Conservation (phyloP, 345 rosid genomes). For the Corchorus olitorius region DNA sequence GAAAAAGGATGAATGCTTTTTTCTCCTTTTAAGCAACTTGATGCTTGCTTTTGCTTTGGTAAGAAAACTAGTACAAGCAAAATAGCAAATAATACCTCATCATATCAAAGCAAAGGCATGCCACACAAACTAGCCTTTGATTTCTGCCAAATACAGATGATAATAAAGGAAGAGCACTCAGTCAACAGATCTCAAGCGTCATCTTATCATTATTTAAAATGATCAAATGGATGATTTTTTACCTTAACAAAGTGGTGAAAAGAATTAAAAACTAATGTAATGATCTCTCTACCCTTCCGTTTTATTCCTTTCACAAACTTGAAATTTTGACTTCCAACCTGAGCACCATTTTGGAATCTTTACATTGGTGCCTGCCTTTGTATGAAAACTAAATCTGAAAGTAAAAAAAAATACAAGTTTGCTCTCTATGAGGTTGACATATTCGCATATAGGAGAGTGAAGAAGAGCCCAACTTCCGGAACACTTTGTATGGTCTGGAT, state of each 20-base stretch:
- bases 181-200: background rate
- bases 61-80: no score
- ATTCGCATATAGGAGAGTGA: conserved; percentile 76
- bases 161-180: background rate
- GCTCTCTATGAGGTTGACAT: conserved; percentile 46
- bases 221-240: background rate
- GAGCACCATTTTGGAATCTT: conserved; percentile 19
- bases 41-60: no score
- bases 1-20: no score
- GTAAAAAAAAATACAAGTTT: conserved; percentile 23
- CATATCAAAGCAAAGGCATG: no score
- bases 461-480: conserved; percentile 81
- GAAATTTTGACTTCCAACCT: conserved; percentile 16
- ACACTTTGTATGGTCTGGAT: conserved; percentile 50
- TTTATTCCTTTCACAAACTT: conserved; percentile 12
- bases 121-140: no score
- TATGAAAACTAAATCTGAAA: conserved; percentile 21
- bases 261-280: conserved; percentile 26
- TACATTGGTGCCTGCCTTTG: conserved; percentile 20
- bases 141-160: background rate
- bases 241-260: background rate
- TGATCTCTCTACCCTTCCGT: conserved; percentile 6
- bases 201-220: background rate
- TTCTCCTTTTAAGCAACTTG: no score
- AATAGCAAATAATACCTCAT: no score